A percentile compares a stretch with the other conserved stretches of the same genome.
These are phyloP conservation scores for Saccharomycopsis amapae DNA, from an alignment of 805 yeast species.

Conservation along the genomic window DNA sequence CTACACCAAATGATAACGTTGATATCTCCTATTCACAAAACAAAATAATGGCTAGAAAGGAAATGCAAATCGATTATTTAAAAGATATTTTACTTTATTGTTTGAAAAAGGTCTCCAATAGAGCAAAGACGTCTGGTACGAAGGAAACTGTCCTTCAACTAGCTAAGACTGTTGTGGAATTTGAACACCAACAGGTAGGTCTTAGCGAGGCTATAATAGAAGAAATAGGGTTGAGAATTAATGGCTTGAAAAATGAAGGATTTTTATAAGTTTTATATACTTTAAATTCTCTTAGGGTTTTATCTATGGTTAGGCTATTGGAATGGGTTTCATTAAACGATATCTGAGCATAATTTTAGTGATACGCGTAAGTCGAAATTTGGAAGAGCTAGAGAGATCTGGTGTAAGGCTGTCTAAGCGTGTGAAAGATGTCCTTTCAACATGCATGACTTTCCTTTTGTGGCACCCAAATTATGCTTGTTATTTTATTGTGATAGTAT, in stretches of 20 bases:
- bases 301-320: too few species aligned
- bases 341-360: too few species aligned
- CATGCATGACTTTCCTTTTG: too few species aligned
- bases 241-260: slow-evolving; percentile 5
- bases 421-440: too few species aligned
- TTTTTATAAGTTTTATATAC: slow-evolving; percentile 2
- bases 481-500: too few species aligned
- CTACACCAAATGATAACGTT: slow-evolving; percentile 17
- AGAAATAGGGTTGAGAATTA: slow-evolving; percentile 37
- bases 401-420: too few species aligned
- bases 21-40: too few species aligned
- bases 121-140: slow-evolving; percentile 49
- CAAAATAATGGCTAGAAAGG: slow-evolving; percentile 19
- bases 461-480: too few species aligned
- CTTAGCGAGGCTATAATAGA: slow-evolving; percentile 59
- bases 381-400: too few species aligned
- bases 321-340: too few species aligned
- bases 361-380: too few species aligned
- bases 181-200: slow-evolving; percentile 54
- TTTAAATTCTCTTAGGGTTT: not conserved
- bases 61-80: slow-evolving; percentile 30
- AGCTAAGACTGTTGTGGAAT: slow-evolving; percentile 33
- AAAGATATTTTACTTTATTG: slow-evolving; percentile 39
- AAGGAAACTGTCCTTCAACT: slow-evolving; percentile 39
- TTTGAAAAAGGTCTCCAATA: slow-evolving; percentile 38